Evolutionary conservation across 1,284 basidiomycete species (phyloP).

Genomic region (Boletus semigastroideus): DNA sequence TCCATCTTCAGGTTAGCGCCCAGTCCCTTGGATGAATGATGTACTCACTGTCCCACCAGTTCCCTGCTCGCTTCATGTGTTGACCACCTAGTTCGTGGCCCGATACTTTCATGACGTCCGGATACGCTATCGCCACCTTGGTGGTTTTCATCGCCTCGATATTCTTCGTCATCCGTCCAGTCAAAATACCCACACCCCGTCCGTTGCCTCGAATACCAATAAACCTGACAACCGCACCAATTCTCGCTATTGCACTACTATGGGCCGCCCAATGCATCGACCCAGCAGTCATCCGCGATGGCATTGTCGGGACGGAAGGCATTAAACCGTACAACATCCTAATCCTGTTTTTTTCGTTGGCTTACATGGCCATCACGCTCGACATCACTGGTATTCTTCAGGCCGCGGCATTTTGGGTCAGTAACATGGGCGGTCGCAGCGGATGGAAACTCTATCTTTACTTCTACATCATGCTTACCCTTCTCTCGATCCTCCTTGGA

Average conservation of each 20-base stretch:
- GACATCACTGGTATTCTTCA: conserved; percentile 88
- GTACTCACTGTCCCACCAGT: too few relatives aligned
- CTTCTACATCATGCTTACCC: conserved; percentile 80
- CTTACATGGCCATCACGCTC: conserved; percentile 92
- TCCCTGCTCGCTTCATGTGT: too few relatives aligned
- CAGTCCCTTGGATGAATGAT: too few relatives aligned
- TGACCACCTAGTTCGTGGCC: too few relatives aligned
- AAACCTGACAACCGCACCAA: conserved; percentile 74
- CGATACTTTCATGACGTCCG: conserved; percentile 38
- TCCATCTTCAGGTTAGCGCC: too few relatives aligned
- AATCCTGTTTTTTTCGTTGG: conserved; percentile 88
- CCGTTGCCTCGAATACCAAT: conserved; percentile 46
- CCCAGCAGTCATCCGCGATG: conserved; percentile 60
- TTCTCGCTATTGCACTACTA: conserved; percentile 76
- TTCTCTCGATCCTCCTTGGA: conserved; percentile 79
- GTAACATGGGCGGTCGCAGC: conserved; percentile 69
- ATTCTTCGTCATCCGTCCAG: conserved; percentile 64
- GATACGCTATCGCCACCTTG: conserved; percentile 61
- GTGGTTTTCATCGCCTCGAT: conserved; percentile 74
- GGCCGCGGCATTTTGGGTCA: conserved; percentile 86
- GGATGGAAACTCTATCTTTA: conserved; percentile 73
- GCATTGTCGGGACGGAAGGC: conserved; percentile 73
- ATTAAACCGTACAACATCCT: conserved; percentile 93
- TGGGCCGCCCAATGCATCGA: conserved; percentile 76
- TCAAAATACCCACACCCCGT: conserved; percentile 50